Base-by-base conservation (phyloP, 2,329 filamentous ascomycete species). In the Zelopaecilomyces penicillatus region DNA sequence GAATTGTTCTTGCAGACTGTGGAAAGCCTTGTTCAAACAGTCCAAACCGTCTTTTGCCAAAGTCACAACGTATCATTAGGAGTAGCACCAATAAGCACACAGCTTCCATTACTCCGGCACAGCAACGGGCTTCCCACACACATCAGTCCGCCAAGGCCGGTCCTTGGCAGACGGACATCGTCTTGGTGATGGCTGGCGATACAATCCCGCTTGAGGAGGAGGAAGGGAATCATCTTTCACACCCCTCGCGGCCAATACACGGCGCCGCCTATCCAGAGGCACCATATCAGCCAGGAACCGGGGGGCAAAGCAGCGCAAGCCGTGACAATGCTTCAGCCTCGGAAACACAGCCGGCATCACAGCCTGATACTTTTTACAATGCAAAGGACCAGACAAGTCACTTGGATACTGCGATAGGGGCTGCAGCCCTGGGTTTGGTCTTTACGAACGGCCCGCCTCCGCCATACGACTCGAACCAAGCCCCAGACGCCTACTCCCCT, bases 211-310 rank as follows among this genome's bases (percentile, higher is more conserved):
- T 19, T 19, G 19, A 19, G 19, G 19, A 19, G 19, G 19, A 2
- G 19, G 19, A 19, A 19, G 19, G 19, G 19, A 19, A 49, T 29
- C 47, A 39, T 5, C 45, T 50, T 41, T 44, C 47, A 30, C 57
- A 61, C 39, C 58, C 58, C 6, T 60, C 59, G 26, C 47, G 58
- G 28, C 56, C 57, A 11, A 61, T 61, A 28, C 58, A 53, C 40
- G 50, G 60, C 28, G 57, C 58, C 39, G 58, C 59, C 33, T 61
- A 60, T 36, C 58, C 59, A 4, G 54, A 60, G 42, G 52, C 58
- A n/a, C 48, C 53, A 5, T 61, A 59, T 45, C 59, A 50, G 37
- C 51, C 51, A 12, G 46, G 49, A 37, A 39, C 51, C n/a, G 48
- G 48, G 32, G 34, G 39, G 26, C 44, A 46, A n/a, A 32, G 36